phyloP scores from a whole-genome alignment of 2,329 filamentous ascomycete species.

The Pseudogymnoascus sp. region DNA sequence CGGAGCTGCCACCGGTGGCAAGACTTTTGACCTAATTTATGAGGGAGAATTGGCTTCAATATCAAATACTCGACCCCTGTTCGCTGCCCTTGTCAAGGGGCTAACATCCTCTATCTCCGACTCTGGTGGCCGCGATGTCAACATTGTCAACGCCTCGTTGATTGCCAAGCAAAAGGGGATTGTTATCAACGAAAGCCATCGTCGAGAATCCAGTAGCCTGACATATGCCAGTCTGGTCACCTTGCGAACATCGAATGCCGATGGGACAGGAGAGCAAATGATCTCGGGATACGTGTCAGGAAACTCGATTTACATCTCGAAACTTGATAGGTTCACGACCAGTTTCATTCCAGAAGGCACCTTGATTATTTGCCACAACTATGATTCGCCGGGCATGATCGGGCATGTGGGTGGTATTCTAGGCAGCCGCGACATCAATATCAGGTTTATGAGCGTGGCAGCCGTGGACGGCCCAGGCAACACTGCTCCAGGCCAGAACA shows the following conservation, averaged over 20 bases:
- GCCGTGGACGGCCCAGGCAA: constrained; percentile 31
- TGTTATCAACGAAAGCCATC: constrained; percentile 64
- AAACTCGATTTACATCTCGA: constrained; percentile 58
- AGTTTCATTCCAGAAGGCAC: constrained; percentile 66
- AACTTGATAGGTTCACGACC: constrained; percentile 64
- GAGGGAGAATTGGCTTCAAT: constrained; percentile 65
- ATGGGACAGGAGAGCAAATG: constrained; percentile 24
- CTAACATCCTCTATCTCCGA: constrained; percentile 61
- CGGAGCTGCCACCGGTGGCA: constrained; percentile 41
- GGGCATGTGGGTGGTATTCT: constrained; percentile 65
- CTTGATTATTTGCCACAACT: constrained; percentile 71
- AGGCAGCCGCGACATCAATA: constrained; percentile 64
- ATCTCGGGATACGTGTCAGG: constrained; percentile 61
- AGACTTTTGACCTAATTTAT: constrained; percentile 67
- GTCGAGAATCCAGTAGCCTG: constrained; percentile 49
- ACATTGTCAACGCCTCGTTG: constrained; percentile 73
- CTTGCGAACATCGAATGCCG: constrained; percentile 39
- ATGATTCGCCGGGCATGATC: constrained; percentile 74
- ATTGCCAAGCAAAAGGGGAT: constrained; percentile 71
- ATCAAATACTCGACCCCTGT: constrained; percentile 68
- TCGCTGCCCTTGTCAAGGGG: constrained; percentile 70
- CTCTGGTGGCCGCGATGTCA: constrained; percentile 58
- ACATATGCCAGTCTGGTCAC: constrained; percentile 65
- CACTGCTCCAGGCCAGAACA: constrained; percentile 24
- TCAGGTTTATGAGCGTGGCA: constrained; percentile 70